Evolutionary conservation across 768 basidiomycete genomes (phyloP), one percentile per base, ranked within the genome.

Genomic region (Ramaria rubella): DNA sequence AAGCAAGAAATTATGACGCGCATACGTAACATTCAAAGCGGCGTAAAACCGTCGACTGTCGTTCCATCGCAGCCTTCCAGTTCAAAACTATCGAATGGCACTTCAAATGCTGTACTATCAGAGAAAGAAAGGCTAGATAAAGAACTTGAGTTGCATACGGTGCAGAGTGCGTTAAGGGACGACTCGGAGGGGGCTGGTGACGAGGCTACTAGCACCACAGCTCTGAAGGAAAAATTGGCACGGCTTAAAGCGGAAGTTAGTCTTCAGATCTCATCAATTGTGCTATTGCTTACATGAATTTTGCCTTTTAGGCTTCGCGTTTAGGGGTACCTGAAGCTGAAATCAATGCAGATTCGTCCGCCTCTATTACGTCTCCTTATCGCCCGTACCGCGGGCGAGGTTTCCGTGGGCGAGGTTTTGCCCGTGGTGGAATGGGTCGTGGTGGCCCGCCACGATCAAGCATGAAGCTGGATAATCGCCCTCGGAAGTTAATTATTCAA

Each of bases 391-490:
- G 88, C n/a, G 77, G 72, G 9, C 80, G 85, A 26, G 86, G 86
- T 46, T 86, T 85, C 11, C 81, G 85, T 24, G 81, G 75, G 30
- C 69, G 90, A 45, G 72, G 80, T 14, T 85, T 77, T 63, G 81
- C 77, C 67, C 81, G 87, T 58, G 81, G 81, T 14, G 78, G 77
- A 40, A 76, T 74, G 8, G 75, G 79, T 60, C 81, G 89, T 44
- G 87, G 89, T 56, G 83, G 81, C 2, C 77, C 81, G 45, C 76
- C 83, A 9, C 79, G 86, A 40, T 73, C 76, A 9, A 91, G 84
- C 63, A 87, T 95, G 86, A 88, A 88, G 65, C 80, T 96, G 27
- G 93, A 96, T 69, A 92, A 94, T 65, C 82, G 93, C 17, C 88
- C 93, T 9, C 87, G 84, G 72, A 85, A 81, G 69, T 72, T 96